Base-by-base conservation (phyloP, 306 rosid species). In the Lagenaria siceraria region DNA sequence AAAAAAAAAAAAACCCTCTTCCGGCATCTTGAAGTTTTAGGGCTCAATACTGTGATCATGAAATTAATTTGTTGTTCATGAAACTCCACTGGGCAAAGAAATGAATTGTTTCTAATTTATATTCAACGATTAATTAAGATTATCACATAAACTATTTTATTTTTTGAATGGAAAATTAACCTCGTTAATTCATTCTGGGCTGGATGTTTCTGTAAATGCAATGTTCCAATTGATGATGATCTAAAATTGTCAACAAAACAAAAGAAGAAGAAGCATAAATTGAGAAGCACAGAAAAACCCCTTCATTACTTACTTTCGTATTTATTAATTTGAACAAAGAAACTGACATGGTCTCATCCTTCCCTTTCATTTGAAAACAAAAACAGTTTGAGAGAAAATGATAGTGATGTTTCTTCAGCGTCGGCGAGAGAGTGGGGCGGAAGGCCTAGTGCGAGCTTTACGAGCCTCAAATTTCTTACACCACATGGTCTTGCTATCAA, bases 381-480 rank as follows among this genome's bases (percentile, higher is more conserved):
- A 64, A 64, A 64, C 54, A 49, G 6, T 49, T 49, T 4, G 6
- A 49, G n/a, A 52, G 22, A 52, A 52, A 52, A 24, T 27, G 5
- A 60, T 27, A 46, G 0, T 3, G 12, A 46, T 40, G 2, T 43
- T 4, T 60, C 38, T 29, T 63, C 7, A 33, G 7, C 24, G 24
- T 7, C 48, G 46, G 18, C 8, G 25, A 61, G 40, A 61, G 4
- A 5, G 21, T 2, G 29, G 17, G 31, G 15, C 43, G 12, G 11
- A 35, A 63, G n/a, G 21, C 33, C 35, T 68, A 6, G 18, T 21
- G 3, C 74, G 74, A 81, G 61, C 13, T 74, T 59, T 61, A 48
- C 71, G 80, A 43, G 82, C 49, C 22, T 79, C 79, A 19, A 49
- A 86, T 54, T 15, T 86, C 78, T 86, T 83, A 27, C 89, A 86